These are phyloP conservation scores for Xylariaceae sp. DNA, from an alignment of 2,329 filamentous ascomycete genomes.

Conservation along the genomic window DNA sequence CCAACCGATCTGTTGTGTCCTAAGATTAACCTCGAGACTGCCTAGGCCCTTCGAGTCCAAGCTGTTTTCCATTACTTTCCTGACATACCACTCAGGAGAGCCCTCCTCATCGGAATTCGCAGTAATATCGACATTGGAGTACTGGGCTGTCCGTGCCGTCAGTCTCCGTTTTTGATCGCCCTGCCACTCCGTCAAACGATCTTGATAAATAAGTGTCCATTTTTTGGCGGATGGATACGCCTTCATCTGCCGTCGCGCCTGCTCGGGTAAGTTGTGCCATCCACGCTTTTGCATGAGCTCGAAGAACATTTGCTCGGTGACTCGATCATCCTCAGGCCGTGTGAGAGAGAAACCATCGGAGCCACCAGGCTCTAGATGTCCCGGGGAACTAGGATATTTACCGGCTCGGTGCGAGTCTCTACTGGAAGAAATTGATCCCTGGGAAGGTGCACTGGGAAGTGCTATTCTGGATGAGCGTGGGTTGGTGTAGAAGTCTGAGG, in stretches of 20 bases:
- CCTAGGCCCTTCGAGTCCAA: slow-evolving; percentile 88
- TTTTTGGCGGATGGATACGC: slow-evolving; percentile 93
- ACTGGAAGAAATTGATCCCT: slow-evolving; percentile 48
- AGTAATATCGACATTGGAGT: slow-evolving; percentile 63
- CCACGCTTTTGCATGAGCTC: slow-evolving; percentile 95
- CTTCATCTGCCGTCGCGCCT: slow-evolving; percentile 91
- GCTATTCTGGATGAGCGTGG: slow-evolving; percentile 47
- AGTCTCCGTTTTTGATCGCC: slow-evolving; percentile 85
- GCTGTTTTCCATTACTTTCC: slow-evolving; percentile 91
- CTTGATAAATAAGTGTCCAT: slow-evolving; percentile 95
- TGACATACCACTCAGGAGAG: slow-evolving; percentile 96
- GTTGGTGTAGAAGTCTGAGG: slow-evolving; percentile 37
- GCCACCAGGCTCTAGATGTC: slow-evolving; percentile 30
- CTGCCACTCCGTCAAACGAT: slow-evolving; percentile 87
- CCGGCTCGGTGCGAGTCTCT: slow-evolving; percentile 54
- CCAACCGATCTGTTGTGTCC: slow-evolving; percentile 97
- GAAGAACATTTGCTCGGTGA: slow-evolving; percentile 87
- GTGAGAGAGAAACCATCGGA: slow-evolving; percentile 57
- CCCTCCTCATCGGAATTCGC: slow-evolving; percentile 87
- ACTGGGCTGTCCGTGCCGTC: slow-evolving; percentile 66
- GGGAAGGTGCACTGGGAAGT: slow-evolving; percentile 51
- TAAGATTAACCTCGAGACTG: slow-evolving; percentile 86
- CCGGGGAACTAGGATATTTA: slow-evolving; percentile 43
- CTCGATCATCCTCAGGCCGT: slow-evolving; percentile 70
- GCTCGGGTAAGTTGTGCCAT: slow-evolving; percentile 94